Conservation (phyloP, 306 rosid genomes). For the Clitoria ternatea region DNA sequence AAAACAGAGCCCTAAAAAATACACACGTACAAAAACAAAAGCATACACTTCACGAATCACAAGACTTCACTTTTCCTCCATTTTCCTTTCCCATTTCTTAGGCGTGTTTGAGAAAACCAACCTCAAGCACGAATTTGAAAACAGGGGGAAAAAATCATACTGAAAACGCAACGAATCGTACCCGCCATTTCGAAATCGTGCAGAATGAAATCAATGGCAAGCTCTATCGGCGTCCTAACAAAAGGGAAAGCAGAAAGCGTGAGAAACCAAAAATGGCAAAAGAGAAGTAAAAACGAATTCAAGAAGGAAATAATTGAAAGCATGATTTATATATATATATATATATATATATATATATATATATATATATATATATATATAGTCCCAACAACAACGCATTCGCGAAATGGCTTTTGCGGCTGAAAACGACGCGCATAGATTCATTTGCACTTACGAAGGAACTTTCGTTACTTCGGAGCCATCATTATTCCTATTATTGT, state of each 20-base stretch:
- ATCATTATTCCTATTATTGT: slow-evolving; percentile 21
- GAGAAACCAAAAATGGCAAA: not conserved
- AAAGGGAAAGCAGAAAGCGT: slow-evolving; percentile 4
- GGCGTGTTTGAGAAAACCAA: too few species aligned
- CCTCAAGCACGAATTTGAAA: not conserved
- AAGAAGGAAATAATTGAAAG: slow-evolving; percentile 27
- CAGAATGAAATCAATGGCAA: slow-evolving; percentile 82
- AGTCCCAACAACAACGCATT: slow-evolving; percentile 13
- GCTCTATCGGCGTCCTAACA: slow-evolving; percentile 67
- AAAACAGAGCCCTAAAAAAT: not conserved
- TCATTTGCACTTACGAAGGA: slow-evolving; percentile 51
- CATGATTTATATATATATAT: not conserved
- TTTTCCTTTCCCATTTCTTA: too few species aligned
- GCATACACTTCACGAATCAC: not conserved
- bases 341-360: too few species aligned
- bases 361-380: too few species aligned
- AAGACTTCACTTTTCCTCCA: not conserved
- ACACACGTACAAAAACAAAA: not conserved
- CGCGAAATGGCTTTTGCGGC: slow-evolving; percentile 18
- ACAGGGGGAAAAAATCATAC: slow-evolving; percentile 13
- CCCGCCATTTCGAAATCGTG: slow-evolving; percentile 99
- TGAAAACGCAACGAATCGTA: slow-evolving; percentile 24
- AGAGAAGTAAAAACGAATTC: not conserved
- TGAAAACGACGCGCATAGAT: slow-evolving; percentile 19
- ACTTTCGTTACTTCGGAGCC: slow-evolving; percentile 38